Evolutionary conservation across 1,284 basidiomycete species (phyloP), one percentile per base, ranked within the genome.

Genomic region (Ceratobasidium sp.): DNA sequence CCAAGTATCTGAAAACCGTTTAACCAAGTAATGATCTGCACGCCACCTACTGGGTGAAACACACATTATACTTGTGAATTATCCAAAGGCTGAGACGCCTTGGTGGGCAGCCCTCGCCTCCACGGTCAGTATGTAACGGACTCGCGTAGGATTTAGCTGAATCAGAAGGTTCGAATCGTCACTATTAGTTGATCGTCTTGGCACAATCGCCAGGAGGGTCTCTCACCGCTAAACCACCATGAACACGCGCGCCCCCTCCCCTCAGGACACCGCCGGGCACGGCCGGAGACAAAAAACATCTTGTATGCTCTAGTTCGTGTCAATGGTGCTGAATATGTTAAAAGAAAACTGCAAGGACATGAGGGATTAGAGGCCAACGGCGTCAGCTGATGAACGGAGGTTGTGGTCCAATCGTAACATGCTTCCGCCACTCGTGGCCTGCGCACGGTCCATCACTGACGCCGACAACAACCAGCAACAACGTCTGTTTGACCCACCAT

Each of bases 391-490:
- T 64, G 62, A 43, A 56, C 34, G 70, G 46, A 51, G 59, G 61
- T 65, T 49, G 71, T 75, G 61, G 62, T 75, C 71, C 70, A 73
- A 73, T 62, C 59, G 70, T 59, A 62, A 49, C 40, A 40, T 73
- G 69, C 25, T 25, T 49, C 34, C 44, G 64, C 59, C 71, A 64
- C 71, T 62, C 71, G 59, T 64, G 61, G 71, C 43, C 51, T 75
- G 71, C 71, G 71, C 71, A 75, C 71, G 71, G 71, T 75, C 71
- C 71, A 67, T 65, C 71, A 62, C 61, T 65, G 61, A 46, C 71
- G 62, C 51, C 71, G 61, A 74, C 71, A 73, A 62, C 70, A 73
- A 73, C 57, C 40, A 46, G 56, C 56, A 73, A 51, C 70, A 73
- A 62, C 70, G 57, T 54, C 66, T 22, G 62, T 44, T 65, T 51